Base-by-base conservation (phyloP, 1,139 yeast genomes). In the Pichia cactophila region DNA sequence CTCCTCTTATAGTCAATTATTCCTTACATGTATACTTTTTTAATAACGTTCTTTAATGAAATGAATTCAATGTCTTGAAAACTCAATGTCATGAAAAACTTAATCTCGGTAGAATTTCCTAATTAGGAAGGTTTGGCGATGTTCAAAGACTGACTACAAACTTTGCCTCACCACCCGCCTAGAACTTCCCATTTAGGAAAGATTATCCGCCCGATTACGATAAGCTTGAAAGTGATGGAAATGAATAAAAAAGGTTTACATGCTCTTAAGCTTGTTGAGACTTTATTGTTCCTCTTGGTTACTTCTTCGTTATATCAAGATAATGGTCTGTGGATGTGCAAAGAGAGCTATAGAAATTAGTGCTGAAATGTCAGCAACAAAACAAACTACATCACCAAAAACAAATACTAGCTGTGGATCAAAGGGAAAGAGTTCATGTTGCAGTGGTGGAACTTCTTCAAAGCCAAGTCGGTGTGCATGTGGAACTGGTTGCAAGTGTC, bases 401-500 rank as follows among this genome's bases (percentile, higher is more conserved):
- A 20, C 7, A 12, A 38, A 16, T 10, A 16, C 38, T 2, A 16
- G 23, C 12, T 35, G 38, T 17, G 38, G 41, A 6, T 38, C 41
- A 8, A 41, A 23, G 28, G 35, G 26, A 9, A 28, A 39, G 14
- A 42, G 45, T 11, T 48, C 57, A 12, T 56, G 61, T 44, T 60
- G 61, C 37, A 53, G 58, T n/a, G 56, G 59, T 35, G 48, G 49
- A 23, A 38, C 33, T 3, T 46, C 51, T 43, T 26, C 38, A n/a
- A 54, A 38, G 54, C 50, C 55, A 37, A 41, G 48, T 40, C 59
- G 58, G 49, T 62, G 66, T 53, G 57, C 57, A 31, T 62, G 66
- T 49, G 66, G 66, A 11, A 51, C 62, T 14, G 64, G 63, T 17
- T 62, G 66, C 47, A 50, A 54, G 23, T 62, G 66, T 50, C 61